Base-by-base conservation (phyloP, 768 basidiomycete species). In the Leccinum pellstonianum region DNA sequence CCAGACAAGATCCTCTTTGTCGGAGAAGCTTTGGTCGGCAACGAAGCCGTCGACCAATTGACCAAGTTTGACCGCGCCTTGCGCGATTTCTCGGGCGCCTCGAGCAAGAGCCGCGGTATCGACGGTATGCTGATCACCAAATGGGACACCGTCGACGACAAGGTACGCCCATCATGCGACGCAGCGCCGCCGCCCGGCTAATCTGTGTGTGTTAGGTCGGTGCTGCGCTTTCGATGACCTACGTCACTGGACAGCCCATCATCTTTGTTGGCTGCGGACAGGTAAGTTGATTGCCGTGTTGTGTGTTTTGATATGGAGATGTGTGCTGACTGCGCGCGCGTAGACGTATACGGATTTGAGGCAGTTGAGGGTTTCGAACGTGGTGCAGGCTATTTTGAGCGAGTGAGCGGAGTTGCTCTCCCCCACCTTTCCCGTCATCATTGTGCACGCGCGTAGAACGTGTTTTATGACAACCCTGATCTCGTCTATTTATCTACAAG, bases 1-100 rank as follows among this genome's bases (percentile, higher is more conserved):
- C 96, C 97, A 0, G 97, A 99, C 81, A 98, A 95, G 76, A 92
- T 98, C 66, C 82, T 98, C 57, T 99, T 99, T 66, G 97, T 99
- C 47, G 97, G 97, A 54, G 97, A 99, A 74, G 97, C 97, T 0
- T 79, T 98, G 43, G 97, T 98, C 6, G 97, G 97, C 7, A 99
- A 99, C 72, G 97, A 99, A 75, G 97, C 97, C 2, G 95, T 98
- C 27, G 97, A 99, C 77, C 97, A 99, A 66, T 77, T 98, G 56
- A 90, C 88, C 55, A 98, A 98, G 75, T 99, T 99, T 71, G 95
- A 99, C 70, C 87, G 95, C 17, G 89, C 95, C 1, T 75, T 99
- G 59, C 86, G 90, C 23, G 95, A 99, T 70, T 98, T 98, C 68
- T 94, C 94, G 6, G 84, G 87, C 17, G 83, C 85, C 6, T 83